phyloP scores from a whole-genome alignment of 2,329 filamentous ascomycete species.

The Botrytis galanthina region DNA sequence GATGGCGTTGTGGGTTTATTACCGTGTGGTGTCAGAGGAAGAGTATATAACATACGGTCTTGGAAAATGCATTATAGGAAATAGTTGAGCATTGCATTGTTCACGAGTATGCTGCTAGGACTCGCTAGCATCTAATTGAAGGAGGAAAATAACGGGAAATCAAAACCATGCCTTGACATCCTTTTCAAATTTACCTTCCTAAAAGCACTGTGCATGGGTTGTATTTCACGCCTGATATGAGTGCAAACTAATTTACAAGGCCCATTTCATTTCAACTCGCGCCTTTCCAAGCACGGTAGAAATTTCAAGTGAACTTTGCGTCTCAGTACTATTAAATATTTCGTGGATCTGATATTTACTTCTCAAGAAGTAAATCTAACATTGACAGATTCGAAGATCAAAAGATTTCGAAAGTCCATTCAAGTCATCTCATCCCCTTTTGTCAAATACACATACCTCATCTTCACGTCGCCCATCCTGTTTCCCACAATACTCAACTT shows the following conservation, averaged over 20 bases:
- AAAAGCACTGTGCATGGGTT: not conserved
- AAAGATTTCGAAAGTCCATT: not conserved
- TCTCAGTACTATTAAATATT: not conserved
- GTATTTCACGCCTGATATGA: not conserved
- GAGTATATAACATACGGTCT: not conserved
- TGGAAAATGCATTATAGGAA: conserved; percentile 6
- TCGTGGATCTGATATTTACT: not conserved
- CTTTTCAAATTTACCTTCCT: not conserved
- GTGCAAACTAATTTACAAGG: not conserved
- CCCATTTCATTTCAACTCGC: not conserved
- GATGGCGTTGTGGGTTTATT: conserved; percentile 22
- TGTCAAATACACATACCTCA: conserved; percentile 1
- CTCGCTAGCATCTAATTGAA: not conserved
- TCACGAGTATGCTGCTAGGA: not conserved
- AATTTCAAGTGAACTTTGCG: not conserved
- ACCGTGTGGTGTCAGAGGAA: not conserved
- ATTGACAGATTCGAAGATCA: not conserved
- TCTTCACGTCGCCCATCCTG: not conserved
- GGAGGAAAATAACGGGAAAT: not conserved
- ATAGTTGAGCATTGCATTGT: not conserved
- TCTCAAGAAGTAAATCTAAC: not conserved
- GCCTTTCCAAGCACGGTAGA: not conserved
- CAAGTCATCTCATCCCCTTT: conserved; percentile 2
- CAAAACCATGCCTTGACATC: not conserved
- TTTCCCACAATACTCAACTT: not conserved